Base-by-base conservation (phyloP, 108 stramenopile genomes). In the Fragilariopsis cylindrus region DNA sequence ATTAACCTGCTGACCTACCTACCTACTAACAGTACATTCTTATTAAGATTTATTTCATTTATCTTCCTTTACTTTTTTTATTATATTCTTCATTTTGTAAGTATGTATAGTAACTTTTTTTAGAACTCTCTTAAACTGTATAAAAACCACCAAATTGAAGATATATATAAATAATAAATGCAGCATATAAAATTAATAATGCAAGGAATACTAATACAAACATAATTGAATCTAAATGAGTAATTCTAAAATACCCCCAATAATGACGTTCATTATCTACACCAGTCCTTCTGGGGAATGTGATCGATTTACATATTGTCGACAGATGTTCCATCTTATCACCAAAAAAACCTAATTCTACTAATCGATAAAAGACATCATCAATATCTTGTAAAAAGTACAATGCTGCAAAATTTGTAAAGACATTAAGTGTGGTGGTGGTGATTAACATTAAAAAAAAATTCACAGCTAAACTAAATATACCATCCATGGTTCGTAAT, bases 361-460 rank as follows among this genome's bases (percentile, higher is more conserved):
- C 81, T 63, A 89, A 60, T 9, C 69, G 65, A 46, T 86, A 81
- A 18, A 82, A 85, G 5, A 86, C 65, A 62, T 90, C 86, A 65
- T 90, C 88, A 55, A 90, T 79, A 3, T 39, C 75, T 67, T 81
- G 78, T 50, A 90, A 74, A 75, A 90, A 90, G 19, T 76, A 71
- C 1, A 90, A 65, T 1, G 88, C 88, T n/a, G 88, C 88, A 71
- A 90, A 90, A 63, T 90, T 90, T 44, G 87, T 55, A 75, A 90
- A 90, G 44, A 85, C 57, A 5, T 57, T 53, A 0, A 90, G 60
- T 16, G 87, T 81, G 11, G 74, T 72, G 16, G 72, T 71, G 39
- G 84, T 83, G 9, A 86, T 76, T 52, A 90, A 21, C 50, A 84
- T 56, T 7, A 88, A 54, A 4, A 74, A 48, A 63, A 78, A 87